Percentiles rank a stretch among this genome's conserved stretches.
phyloP scores from a whole-genome alignment of 352 stramenopile genomes.

The Pythium phragmiticola region DNA sequence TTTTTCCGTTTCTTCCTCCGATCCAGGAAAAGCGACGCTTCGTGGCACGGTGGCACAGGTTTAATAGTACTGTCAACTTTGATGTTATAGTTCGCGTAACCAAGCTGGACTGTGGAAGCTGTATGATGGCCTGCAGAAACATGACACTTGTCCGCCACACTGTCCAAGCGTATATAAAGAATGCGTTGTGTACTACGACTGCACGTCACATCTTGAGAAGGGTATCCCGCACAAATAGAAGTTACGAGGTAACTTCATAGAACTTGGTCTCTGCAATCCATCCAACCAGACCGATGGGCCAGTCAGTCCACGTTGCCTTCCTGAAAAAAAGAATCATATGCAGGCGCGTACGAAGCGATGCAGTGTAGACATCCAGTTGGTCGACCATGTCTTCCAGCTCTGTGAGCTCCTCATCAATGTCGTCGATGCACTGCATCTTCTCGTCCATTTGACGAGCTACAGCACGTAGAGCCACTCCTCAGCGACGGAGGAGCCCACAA shows the following conservation, averaged over 20 bases:
- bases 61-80: neutral
- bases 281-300: neutral
- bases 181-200: neutral
- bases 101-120: neutral
- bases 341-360: slow-evolving; percentile 52
- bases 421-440: slow-evolving; percentile 78
- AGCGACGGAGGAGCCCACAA: too few relatives aligned
- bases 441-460: slow-evolving; percentile 58
- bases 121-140: neutral
- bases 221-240: neutral
- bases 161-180: slow-evolving; percentile 4
- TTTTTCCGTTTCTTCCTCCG: slow-evolving; percentile 25
- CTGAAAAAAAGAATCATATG: neutral
- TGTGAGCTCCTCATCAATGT: slow-evolving; percentile 81
- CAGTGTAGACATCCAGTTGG: slow-evolving; percentile 80
- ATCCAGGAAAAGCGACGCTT: slow-evolving; percentile 8
- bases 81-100: slow-evolving; percentile 1
- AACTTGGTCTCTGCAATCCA: slow-evolving; percentile 64
- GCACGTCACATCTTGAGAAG: neutral
- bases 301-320: neutral
- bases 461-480: neutral
- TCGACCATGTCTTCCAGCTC: slow-evolving; percentile 88
- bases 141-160: neutral
- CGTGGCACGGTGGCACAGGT: slow-evolving; percentile 3
- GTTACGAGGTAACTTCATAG: slow-evolving; percentile 51